Conservation (phyloP, 805 yeast species). For the Deakozyma indianensis region DNA sequence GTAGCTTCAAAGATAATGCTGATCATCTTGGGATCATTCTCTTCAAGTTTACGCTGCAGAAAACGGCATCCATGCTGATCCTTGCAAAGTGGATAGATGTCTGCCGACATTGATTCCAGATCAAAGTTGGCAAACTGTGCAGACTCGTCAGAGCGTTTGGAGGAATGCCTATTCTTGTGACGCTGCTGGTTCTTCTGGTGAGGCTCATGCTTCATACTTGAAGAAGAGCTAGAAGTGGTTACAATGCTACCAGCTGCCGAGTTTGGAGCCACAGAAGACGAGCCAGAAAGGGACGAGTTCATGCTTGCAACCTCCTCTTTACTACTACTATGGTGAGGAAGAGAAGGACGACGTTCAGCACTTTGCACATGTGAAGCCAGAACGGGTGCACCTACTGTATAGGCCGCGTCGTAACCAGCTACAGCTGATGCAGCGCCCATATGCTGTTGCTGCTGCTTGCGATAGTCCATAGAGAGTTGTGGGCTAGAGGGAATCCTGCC, state of each 20-base stretch:
- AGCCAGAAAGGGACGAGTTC: background rate
- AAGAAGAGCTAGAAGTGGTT: background rate
- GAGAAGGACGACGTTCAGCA: background rate
- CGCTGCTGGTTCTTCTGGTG: conserved; percentile 2
- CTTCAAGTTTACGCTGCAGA: conserved; percentile 73
- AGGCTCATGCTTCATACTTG: conserved; percentile 2
- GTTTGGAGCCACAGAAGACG: background rate
- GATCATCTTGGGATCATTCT: conserved; percentile 19
- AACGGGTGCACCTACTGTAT: background rate
- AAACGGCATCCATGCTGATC: conserved; percentile 97
- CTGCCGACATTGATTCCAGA: conserved; percentile 33
- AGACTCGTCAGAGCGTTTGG: conserved; percentile 11
- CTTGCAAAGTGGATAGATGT: conserved; percentile 69
- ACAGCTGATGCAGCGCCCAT: background rate
- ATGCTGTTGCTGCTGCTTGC: conserved; percentile 3
- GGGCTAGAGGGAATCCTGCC: background rate
- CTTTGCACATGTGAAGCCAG: background rate
- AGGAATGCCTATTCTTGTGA: conserved; percentile 2
- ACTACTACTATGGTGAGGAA: background rate
- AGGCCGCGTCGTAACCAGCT: background rate
- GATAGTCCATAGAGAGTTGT: background rate
- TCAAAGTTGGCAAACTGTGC: conserved; percentile 25
- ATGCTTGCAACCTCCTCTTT: background rate
- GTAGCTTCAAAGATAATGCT: conserved; percentile 66
- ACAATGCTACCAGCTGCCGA: background rate